These are phyloP conservation scores for Blumeriella jaapii DNA, from an alignment of 2,329 filamentous ascomycete genomes.

Conservation along the genomic window DNA sequence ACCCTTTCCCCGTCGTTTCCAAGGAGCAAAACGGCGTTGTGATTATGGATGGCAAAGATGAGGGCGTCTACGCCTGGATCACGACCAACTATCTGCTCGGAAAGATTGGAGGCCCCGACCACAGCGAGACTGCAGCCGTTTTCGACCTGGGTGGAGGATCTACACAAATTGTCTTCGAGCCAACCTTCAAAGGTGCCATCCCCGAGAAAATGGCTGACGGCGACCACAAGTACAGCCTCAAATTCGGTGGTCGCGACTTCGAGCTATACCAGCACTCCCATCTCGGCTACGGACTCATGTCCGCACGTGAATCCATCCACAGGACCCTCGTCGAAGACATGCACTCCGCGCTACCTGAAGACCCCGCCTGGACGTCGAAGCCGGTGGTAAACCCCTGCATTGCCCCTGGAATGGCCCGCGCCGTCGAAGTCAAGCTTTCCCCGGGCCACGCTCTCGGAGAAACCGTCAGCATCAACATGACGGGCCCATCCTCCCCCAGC, in stretches of 20 bases:
- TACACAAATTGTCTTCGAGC: conserved; percentile 97
- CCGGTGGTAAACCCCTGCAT: conserved; percentile 80
- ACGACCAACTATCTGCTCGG: conserved; percentile 97
- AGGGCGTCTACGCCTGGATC: conserved; percentile 98
- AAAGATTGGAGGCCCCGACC: conserved; percentile 89
- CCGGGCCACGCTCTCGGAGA: conserved; percentile 54
- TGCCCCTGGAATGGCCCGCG: conserved; percentile 63
- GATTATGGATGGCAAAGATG: conserved; percentile 95
- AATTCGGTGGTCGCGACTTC: conserved; percentile 84
- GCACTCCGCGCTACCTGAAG: conserved; percentile 47
- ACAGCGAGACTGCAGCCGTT: conserved; percentile 81
- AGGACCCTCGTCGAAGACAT: conserved; percentile 61
- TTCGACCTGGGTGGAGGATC: conserved; percentile 96
- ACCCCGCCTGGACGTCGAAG: conserved; percentile 55
- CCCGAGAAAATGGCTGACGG: conserved; percentile 76
- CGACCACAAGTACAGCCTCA: conserved; percentile 89
- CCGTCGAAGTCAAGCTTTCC: conserved; percentile 61
- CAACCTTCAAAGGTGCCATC: conserved; percentile 75
- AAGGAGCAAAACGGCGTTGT: conserved; percentile 76
- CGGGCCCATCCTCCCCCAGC: conserved; percentile 62
- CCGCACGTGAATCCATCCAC: conserved; percentile 80
- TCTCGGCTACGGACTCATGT: conserved; percentile 92
- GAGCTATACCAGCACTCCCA: conserved; percentile 97
- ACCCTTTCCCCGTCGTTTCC: conserved; percentile 89
- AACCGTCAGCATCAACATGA: conserved; percentile 68